These are phyloP conservation scores for Rhizopus stolonifer DNA, from an alignment of 371 early-diverging fungal genomes.

Conservation along the genomic window DNA sequence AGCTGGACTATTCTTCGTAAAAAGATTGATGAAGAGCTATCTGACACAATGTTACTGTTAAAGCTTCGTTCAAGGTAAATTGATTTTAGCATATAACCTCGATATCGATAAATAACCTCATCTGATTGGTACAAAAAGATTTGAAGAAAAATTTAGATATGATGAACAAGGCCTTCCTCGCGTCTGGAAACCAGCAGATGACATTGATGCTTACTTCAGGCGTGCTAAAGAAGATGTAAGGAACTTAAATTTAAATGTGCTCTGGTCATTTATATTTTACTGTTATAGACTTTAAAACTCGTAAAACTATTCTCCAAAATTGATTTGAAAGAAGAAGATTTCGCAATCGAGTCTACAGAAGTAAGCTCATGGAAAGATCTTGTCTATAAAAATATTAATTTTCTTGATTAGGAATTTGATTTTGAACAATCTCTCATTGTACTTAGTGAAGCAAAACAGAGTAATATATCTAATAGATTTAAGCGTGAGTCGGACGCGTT, in stretches of 20 bases:
- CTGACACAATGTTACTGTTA: constrained; percentile 76
- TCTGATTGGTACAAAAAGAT: too few relatives aligned
- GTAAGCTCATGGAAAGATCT: too few relatives aligned
- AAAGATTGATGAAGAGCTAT: constrained; percentile 77
- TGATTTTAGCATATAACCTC: too few relatives aligned
- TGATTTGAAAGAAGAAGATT: constrained; percentile 46
- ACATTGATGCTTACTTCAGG: constrained; percentile 86
- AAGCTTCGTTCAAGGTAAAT: constrained; percentile 50
- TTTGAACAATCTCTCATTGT: constrained; percentile 61
- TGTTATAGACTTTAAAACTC: constrained; percentile 55
- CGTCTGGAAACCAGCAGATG: constrained; percentile 93
- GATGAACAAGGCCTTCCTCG: constrained; percentile 91
- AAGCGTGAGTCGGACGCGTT: constrained; percentile 87
- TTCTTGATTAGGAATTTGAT: constrained; percentile 50
- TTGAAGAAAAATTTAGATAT: constrained; percentile 92
- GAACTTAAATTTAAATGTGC: not conserved
- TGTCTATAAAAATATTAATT: not conserved
- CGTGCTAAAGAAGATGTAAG: constrained; percentile 66
- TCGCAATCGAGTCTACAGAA: constrained; percentile 42
- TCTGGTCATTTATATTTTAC: not conserved
- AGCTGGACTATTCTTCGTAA: constrained; percentile 76
- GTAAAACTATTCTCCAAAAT: constrained; percentile 67
- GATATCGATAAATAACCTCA: too few relatives aligned
- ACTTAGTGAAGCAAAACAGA: constrained; percentile 68
- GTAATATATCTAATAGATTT: constrained; percentile 79